These are phyloP conservation scores for Dissoconium aciculare DNA, from an alignment of 2,329 filamentous ascomycete genomes.

Conservation along the genomic window DNA sequence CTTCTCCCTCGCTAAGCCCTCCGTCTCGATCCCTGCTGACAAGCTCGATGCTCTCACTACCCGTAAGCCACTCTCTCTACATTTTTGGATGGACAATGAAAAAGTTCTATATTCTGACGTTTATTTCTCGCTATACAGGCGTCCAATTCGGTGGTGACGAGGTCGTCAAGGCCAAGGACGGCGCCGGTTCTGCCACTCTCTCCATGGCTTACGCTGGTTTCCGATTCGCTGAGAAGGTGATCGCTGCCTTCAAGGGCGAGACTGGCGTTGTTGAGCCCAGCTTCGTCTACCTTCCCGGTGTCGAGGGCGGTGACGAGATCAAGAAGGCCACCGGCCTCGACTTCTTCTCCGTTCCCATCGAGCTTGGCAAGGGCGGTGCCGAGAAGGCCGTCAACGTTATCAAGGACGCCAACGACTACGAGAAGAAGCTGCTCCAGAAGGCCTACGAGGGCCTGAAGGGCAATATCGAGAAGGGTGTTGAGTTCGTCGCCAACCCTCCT, in stretches of 20 bases:
- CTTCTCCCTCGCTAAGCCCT: conserved; percentile 77
- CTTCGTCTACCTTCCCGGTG: conserved; percentile 86
- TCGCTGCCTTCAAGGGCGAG: conserved; percentile 77
- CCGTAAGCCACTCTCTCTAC: conserved; percentile 38
- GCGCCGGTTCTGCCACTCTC: conserved; percentile 74
- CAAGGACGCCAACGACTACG: conserved; percentile 61
- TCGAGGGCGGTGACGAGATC: conserved; percentile 75
- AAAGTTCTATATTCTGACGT: no score
- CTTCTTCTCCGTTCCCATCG: conserved; percentile 91
- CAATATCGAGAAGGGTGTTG: conserved; percentile 89
- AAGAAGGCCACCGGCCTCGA: conserved; percentile 68
- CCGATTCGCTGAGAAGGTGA: conserved; percentile 87
- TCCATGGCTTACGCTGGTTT: conserved; percentile 94
- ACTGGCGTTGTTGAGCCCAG: conserved; percentile 88
- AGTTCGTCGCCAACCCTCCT: conserved; percentile 75
- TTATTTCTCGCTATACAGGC: conserved; percentile 28
- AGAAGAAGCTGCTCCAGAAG: conserved; percentile 72
- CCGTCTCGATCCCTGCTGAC: conserved; percentile 67
- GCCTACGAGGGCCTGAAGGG: conserved; percentile 65
- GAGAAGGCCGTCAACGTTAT: conserved; percentile 77
- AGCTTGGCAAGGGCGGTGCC: conserved; percentile 70
- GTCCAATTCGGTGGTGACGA: conserved; percentile 97
- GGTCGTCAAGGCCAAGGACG: conserved; percentile 89
- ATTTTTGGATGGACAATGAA: no score
- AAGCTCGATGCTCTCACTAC: conserved; percentile 84